Evolutionary conservation across 2,329 filamentous ascomycete species (phyloP).

Genomic region (Nothophoma quercina): DNA sequence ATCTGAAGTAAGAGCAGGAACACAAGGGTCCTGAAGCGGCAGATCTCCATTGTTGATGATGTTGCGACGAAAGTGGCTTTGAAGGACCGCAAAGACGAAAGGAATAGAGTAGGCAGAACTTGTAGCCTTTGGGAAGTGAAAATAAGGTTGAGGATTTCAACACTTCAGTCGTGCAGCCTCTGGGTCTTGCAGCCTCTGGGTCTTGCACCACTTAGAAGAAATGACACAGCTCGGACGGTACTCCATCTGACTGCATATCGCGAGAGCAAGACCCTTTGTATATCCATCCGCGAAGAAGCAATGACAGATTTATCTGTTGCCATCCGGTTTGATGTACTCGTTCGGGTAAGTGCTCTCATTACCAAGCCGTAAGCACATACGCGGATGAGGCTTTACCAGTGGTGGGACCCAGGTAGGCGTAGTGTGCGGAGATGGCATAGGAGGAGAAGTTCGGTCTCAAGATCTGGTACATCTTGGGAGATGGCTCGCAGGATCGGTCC

Average conservation of each 20-base stretch:
- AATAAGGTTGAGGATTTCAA: too few relatives aligned
- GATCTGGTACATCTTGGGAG: slow-evolving; percentile 3
- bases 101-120: too few relatives aligned
- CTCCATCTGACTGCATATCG: neutral
- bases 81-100: too few relatives aligned
- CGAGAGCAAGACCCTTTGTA: neutral
- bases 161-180: too few relatives aligned
- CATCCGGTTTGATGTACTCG: too few relatives aligned
- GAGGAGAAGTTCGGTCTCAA: slow-evolving; percentile 9
- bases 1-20: slow-evolving; percentile 8
- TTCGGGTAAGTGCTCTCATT: neutral
- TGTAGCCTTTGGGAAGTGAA: too few relatives aligned
- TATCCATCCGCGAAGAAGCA: neutral
- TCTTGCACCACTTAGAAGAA: too few relatives aligned
- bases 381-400: neutral
- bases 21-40: neutral
- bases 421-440: neutral
- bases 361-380: neutral
- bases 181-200: too few relatives aligned
- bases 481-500: neutral
- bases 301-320: too few relatives aligned
- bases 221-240: too few relatives aligned
- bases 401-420: neutral
- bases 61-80: neutral
- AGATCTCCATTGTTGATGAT: neutral